These are phyloP conservation scores for Creolimax fragrantissima DNA, from an alignment of 78 protist species.

Conservation along the genomic window DNA sequence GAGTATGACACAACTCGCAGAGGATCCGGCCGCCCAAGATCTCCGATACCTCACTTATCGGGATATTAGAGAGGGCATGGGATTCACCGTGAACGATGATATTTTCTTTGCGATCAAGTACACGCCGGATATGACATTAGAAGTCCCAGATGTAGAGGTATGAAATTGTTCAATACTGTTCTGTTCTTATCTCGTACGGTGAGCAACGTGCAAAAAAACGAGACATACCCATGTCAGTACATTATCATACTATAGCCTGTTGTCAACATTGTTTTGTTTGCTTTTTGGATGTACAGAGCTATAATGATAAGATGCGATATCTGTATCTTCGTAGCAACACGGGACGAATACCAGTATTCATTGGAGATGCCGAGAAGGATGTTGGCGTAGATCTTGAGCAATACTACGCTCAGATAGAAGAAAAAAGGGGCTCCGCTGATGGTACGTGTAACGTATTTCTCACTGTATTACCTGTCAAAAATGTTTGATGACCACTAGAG, in stretches of 20 bases:
- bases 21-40: background rate
- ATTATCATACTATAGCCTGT: too few relatives aligned
- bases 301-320: background rate
- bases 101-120: background rate
- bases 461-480: too few relatives aligned
- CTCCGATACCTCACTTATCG: background rate
- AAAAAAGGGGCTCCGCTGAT: background rate
- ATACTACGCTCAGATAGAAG: background rate
- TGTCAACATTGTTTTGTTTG: too few relatives aligned
- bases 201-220: too few relatives aligned
- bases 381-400: background rate
- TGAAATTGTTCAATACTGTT: too few relatives aligned
- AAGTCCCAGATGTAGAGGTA: background rate
- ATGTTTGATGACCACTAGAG: too few relatives aligned
- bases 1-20: background rate
- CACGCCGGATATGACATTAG: background rate
- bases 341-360: background rate
- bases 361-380: background rate
- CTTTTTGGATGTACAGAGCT: background rate
- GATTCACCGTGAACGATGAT: background rate
- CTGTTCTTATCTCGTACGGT: too few relatives aligned
- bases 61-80: background rate
- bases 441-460: background rate
- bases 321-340: background rate
- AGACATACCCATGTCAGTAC: too few relatives aligned